These are phyloP conservation scores for Penicillium digitatum DNA, from an alignment of 2,329 filamentous ascomycete genomes.

Conservation along the genomic window DNA sequence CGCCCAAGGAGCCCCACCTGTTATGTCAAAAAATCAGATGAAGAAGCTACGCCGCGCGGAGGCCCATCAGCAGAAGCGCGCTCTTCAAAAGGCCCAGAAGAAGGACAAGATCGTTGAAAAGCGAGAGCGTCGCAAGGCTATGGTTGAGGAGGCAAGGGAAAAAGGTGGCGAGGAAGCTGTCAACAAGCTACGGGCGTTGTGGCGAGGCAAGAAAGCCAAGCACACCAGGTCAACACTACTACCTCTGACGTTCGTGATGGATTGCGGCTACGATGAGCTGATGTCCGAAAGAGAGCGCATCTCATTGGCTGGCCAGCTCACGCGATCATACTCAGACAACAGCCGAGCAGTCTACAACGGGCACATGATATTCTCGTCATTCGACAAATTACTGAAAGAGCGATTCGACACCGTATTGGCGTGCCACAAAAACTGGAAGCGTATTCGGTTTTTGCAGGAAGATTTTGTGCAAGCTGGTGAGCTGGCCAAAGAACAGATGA, in stretches of 20 bases:
- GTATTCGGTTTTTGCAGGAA: conserved; percentile 66
- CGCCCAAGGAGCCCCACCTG: conserved; percentile 13
- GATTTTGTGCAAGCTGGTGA: conserved; percentile 69
- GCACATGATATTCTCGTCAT: conserved; percentile 74
- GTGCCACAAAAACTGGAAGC: conserved; percentile 75
- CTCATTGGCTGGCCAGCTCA: conserved; percentile 78
- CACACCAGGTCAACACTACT: conserved; percentile 52
- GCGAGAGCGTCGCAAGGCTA: conserved; percentile 48
- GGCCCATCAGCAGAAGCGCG: conserved; percentile 70
- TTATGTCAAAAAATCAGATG: conserved; percentile 77
- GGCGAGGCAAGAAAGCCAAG: conserved; percentile 24
- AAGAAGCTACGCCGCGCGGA: conserved; percentile 72
- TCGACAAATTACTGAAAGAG: conserved; percentile 67
- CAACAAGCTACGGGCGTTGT: conserved; percentile 27
- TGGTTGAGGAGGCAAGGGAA: conserved; percentile 34
- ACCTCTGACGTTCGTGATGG: conserved; percentile 76
- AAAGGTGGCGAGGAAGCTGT: conserved; percentile 24
- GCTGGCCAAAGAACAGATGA: conserved; percentile 66
- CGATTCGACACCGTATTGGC: conserved; percentile 76
- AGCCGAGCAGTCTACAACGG: conserved; percentile 62
- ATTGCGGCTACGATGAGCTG: conserved; percentile 86
- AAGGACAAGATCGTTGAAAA: conserved; percentile 55
- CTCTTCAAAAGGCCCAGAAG: conserved; percentile 54
- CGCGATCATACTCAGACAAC: conserved; percentile 86
- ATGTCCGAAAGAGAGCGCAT: conserved; percentile 85